These are phyloP conservation scores for Aspergillus pseudotamarii DNA, from an alignment of 2,329 filamentous ascomycete genomes.

Conservation along the genomic window DNA sequence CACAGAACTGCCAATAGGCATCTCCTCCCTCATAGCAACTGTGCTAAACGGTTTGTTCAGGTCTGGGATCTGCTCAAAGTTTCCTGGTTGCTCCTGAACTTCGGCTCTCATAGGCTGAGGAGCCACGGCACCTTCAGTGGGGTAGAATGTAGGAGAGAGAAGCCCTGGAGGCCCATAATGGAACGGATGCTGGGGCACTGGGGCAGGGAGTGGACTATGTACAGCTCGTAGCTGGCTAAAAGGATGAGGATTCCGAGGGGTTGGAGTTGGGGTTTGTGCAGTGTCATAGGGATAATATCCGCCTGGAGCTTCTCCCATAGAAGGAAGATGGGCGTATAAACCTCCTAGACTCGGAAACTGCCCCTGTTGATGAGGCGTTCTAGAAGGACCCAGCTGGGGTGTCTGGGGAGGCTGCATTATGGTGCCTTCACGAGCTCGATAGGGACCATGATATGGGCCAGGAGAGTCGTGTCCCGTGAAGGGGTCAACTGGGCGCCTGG, in stretches of 20 bases:
- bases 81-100: not conserved
- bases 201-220: not conserved
- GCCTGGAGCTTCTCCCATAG: not conserved
- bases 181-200: slow-evolving; percentile 1
- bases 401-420: not conserved
- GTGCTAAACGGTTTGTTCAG: slow-evolving; percentile 15
- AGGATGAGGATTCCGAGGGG: not conserved
- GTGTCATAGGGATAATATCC: not conserved
- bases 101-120: slow-evolving; percentile 7
- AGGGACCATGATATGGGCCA: not conserved
- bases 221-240: not conserved
- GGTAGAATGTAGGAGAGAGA: not conserved
- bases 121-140: not conserved
- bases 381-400: not conserved
- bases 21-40: slow-evolving; percentile 21
- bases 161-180: not conserved
- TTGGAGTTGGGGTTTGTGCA: slow-evolving; percentile 5
- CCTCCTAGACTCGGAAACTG: not conserved
- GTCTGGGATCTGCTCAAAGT: not conserved
- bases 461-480: slow-evolving; percentile 4
- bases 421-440: not conserved
- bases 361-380: not conserved
- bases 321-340: not conserved
- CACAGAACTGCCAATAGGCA: slow-evolving; percentile 33
- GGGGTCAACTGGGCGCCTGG: not conserved